phyloP scores from a whole-genome alignment of 2,329 filamentous ascomycete species.

The Colletotrichum incanum region DNA sequence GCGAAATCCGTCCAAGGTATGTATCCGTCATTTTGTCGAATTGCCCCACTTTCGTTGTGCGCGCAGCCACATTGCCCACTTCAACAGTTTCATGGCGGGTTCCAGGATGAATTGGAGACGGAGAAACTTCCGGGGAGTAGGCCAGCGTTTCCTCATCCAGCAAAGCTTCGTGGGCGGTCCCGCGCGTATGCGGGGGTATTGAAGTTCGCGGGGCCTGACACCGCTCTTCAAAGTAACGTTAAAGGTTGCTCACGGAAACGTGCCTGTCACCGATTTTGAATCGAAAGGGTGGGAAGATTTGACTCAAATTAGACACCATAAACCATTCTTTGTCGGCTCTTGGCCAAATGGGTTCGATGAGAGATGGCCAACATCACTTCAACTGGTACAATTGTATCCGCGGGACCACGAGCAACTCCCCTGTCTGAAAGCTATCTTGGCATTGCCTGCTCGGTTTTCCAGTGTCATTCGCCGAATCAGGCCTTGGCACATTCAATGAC shows the following conservation, averaged over 20 bases:
- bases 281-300: not conserved
- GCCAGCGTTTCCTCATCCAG: not conserved
- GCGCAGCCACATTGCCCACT: no score
- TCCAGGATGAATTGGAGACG: not conserved
- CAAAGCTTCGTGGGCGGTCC: not conserved
- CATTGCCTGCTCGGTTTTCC: not conserved
- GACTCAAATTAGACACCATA: not conserved
- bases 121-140: not conserved
- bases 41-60: no score
- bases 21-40: no score
- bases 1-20: no score
- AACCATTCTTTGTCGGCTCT: no score
- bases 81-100: not conserved
- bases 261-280: not conserved
- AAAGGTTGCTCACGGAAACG: not conserved
- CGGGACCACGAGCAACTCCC: not conserved
- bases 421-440: not conserved
- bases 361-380: not conserved
- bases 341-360: not conserved
- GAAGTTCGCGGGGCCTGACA: no score
- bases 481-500: constrained; percentile 35
- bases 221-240: not conserved
- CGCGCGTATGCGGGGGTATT: not conserved
- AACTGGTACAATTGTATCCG: not conserved
- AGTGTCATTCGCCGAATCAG: not conserved